phyloP scores from a whole-genome alignment of 805 yeast species.

The Phaffomyces antillensis region DNA sequence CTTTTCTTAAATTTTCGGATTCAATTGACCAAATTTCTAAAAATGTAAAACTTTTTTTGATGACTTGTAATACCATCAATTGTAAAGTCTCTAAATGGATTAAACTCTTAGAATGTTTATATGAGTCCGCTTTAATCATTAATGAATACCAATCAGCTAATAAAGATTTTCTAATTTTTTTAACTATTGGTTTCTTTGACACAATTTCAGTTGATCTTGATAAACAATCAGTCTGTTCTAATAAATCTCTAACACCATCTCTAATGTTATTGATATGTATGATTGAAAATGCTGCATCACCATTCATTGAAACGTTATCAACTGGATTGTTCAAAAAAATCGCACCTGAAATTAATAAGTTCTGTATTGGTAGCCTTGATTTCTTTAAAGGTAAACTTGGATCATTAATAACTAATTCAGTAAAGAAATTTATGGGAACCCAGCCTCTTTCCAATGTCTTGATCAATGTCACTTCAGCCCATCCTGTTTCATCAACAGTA shows the following conservation, averaged over 20 bases:
- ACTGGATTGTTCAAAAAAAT: constrained; percentile 60
- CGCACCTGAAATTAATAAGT: constrained; percentile 56
- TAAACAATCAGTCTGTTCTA: constrained; percentile 65
- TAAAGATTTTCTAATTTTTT: constrained; percentile 59
- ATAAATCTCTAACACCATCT: constrained; percentile 60
- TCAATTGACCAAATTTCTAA: constrained; percentile 69
- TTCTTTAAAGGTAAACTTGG: constrained; percentile 2
- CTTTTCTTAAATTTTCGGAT: constrained; percentile 34
- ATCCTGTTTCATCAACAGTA: constrained; percentile 72
- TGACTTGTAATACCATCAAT: constrained; percentile 57
- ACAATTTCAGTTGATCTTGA: constrained; percentile 70
- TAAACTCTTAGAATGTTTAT: constrained; percentile 52
- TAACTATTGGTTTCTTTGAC: constrained; percentile 49
- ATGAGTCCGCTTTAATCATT: constrained; percentile 70
- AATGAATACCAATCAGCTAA: constrained; percentile 77
- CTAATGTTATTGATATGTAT: constrained; percentile 51
- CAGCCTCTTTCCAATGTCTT: constrained; percentile 65
- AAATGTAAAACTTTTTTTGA: constrained; percentile 57
- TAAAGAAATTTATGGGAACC: constrained; percentile 80
- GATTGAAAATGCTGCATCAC: constrained; percentile 21
- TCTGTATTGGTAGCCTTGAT: constrained; percentile 45
- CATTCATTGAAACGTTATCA: constrained; percentile 31
- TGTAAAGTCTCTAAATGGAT: constrained; percentile 57
- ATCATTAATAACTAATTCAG: constrained; percentile 32
- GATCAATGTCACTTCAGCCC: constrained; percentile 79